A percentile compares a stretch with the other conserved stretches of the same genome.
These are phyloP conservation scores for Litchi chinensis DNA, from an alignment of 345 rosid genomes.

Conservation along the genomic window DNA sequence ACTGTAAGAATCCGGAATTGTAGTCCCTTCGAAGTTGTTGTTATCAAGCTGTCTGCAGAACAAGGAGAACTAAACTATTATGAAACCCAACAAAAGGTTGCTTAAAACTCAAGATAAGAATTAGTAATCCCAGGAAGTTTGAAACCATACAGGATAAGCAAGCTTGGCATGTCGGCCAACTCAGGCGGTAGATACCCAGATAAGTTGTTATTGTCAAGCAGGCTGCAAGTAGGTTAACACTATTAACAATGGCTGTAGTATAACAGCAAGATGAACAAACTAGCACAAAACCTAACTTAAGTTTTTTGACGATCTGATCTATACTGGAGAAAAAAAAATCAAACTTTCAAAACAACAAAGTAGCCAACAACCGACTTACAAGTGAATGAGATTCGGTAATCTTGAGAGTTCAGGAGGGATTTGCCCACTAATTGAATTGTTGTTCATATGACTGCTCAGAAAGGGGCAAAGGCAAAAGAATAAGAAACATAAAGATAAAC, in stretches of 20 bases:
- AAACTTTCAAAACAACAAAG: constrained; percentile 9
- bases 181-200: constrained; percentile 83
- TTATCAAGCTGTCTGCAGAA: constrained; percentile 87
- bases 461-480: constrained; percentile 30
- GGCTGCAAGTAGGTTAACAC: constrained; percentile 49
- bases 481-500: constrained; percentile 13
- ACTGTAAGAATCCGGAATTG: constrained; percentile 72
- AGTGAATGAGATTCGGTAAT: constrained; percentile 81
- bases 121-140: constrained; percentile 13
- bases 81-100: not conserved
- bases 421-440: constrained; percentile 92
- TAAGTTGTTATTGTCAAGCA: constrained; percentile 90
- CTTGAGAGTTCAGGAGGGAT: constrained; percentile 83
- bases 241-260: constrained; percentile 3
- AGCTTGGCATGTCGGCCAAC: constrained; percentile 62
- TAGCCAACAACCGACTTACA: constrained; percentile 60
- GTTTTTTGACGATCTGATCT: constrained; percentile 6
- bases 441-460: constrained; percentile 90
- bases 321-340: constrained; percentile 14
- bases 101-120: not conserved
- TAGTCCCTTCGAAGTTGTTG: constrained; percentile 75
- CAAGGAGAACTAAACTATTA: constrained; percentile 18
- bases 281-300: constrained; percentile 4
- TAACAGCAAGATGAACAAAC: constrained; percentile 5
- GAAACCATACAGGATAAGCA: constrained; percentile 79